These are phyloP conservation scores for Andrographis paniculata DNA, from an alignment of 305 asterid genomes.

Conservation along the genomic window DNA sequence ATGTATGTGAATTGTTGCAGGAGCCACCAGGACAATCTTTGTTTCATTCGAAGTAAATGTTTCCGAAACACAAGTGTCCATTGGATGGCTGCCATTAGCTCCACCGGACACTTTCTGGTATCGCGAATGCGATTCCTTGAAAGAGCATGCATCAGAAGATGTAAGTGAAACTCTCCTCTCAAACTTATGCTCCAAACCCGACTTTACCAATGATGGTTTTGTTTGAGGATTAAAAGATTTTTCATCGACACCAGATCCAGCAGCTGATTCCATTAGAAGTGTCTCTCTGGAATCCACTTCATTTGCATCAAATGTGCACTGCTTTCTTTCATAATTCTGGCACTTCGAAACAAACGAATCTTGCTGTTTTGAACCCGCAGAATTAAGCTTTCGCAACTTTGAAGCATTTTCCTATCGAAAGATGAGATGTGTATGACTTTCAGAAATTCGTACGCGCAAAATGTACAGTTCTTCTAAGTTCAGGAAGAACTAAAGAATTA, in stretches of 20 bases:
- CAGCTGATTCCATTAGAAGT: neutral
- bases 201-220: neutral
- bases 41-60: conserved; percentile 7
- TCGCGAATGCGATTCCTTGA: neutral
- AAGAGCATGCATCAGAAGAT: neutral
- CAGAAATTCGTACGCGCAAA: neutral
- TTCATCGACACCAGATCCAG: neutral
- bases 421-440: conserved; percentile 8
- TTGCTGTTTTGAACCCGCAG: conserved; percentile 10
- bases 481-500: neutral
- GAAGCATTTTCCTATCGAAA: conserved; percentile 25
- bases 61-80: neutral
- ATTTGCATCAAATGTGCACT: neutral
- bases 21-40: conserved; percentile 18
- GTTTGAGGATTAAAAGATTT: neutral
- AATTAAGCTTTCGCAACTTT: conserved; percentile 20
- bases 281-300: neutral
- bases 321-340: neutral
- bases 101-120: neutral
- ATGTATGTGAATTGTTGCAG: conserved; percentile 15
- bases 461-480: neutral
- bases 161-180: neutral
- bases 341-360: neutral
- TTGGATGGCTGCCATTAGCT: neutral
- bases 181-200: neutral